Evolutionary conservation across 257 asterid species (phyloP).

Genomic region (Penstemon barbatus): DNA sequence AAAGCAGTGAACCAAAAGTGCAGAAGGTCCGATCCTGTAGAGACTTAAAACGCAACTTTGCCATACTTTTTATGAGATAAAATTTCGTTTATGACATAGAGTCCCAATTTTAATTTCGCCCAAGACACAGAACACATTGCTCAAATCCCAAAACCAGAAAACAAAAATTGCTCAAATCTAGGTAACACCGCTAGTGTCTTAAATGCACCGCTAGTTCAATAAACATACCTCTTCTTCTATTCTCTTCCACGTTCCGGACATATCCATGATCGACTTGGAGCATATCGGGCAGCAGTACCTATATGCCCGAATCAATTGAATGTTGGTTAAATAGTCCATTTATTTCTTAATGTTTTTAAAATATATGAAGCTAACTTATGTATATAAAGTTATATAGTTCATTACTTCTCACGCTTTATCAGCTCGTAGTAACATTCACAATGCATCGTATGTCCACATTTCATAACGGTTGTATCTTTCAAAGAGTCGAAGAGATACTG

Average conservation of each 20-base stretch:
- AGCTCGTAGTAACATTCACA: conserved; percentile 84
- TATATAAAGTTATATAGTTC: conserved; percentile 6
- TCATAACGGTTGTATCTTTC: conserved; percentile 87
- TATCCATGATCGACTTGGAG: conserved; percentile 76
- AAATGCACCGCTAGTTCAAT: no score
- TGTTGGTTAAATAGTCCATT: neutral
- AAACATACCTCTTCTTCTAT: conserved; percentile 78
- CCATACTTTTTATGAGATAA: no score
- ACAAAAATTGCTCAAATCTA: no score
- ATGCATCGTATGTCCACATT: conserved; percentile 98
- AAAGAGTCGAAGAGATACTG: conserved; percentile 92
- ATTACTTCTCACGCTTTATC: conserved; percentile 84
- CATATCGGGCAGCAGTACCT: conserved; percentile 97
- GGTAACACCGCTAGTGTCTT: no score
- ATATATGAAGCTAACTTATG: neutral
- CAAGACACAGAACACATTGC: no score
- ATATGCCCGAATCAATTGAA: neutral
- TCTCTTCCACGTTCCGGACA: conserved; percentile 73
- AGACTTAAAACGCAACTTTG: no score
- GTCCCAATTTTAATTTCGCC: no score
- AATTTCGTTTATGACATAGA: no score
- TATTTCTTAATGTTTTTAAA: neutral
- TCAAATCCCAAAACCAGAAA: no score
- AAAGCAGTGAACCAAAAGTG: no score
- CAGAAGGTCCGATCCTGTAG: no score